phyloP scores from a whole-genome alignment of 176 grass and related monocot genomes.

The Echinochloa phyllopogon region DNA sequence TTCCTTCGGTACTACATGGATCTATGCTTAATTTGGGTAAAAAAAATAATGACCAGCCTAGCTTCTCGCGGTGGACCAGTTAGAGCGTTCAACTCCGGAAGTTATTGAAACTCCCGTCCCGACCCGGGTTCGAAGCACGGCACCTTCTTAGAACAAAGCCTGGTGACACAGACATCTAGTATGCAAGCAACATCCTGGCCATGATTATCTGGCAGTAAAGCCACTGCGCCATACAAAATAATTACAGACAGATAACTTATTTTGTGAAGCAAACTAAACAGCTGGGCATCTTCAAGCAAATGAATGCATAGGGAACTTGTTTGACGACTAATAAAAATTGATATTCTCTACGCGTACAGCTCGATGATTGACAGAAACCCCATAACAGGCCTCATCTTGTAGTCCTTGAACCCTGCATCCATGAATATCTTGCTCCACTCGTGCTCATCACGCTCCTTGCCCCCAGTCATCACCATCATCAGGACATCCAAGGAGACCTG shows the following conservation, averaged over 20 bases:
- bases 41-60: no score
- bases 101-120: no score
- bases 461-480: conserved; percentile 44
- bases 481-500: conserved; percentile 32
- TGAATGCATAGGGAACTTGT: background rate
- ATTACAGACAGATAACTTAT: background rate
- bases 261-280: background rate
- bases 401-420: conserved; percentile 38
- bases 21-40: no score
- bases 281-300: background rate
- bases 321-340: background rate
- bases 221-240: background rate
- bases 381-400: conserved; percentile 28
- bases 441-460: conserved; percentile 57
- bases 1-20: no score
- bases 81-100: no score
- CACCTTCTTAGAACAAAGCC: no score
- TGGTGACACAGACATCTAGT: no score
- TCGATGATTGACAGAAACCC: conserved; percentile 45
- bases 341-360: conserved; percentile 3
- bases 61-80: no score
- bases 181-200: no score
- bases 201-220: background rate
- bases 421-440: conserved; percentile 52
- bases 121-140: no score